Conservation (phyloP, 192 early-diverging fungal species). For the Backusella circina region DNA sequence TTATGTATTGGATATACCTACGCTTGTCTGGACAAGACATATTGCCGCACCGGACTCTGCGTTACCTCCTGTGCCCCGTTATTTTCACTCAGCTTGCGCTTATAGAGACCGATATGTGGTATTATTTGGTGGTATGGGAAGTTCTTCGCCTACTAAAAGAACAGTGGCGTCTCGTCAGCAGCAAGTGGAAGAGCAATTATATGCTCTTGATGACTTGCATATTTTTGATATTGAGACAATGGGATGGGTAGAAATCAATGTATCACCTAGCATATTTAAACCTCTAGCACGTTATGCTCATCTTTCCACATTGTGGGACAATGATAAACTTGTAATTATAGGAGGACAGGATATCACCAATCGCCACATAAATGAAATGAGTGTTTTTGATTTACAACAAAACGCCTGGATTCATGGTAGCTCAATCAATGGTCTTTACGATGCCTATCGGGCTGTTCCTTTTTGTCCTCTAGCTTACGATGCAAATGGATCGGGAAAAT, state of each 20-base stretch:
- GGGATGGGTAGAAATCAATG: constrained; percentile 54
- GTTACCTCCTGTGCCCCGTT: constrained; percentile 47
- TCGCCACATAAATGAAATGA: constrained; percentile 76
- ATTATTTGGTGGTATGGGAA: constrained; percentile 80
- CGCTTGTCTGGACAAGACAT: constrained; percentile 55
- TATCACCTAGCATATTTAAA: constrained; percentile 38
- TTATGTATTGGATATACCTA: constrained; percentile 59
- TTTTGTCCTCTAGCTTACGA: constrained; percentile 45
- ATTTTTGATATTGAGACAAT: constrained; percentile 64
- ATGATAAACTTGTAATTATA: constrained; percentile 57
- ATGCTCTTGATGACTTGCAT: constrained; percentile 65
- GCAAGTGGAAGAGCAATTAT: constrained; percentile 46
- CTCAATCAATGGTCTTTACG: constrained; percentile 68
- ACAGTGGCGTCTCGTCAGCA: background rate
- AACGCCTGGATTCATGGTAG: constrained; percentile 60
- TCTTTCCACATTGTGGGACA: constrained; percentile 60
- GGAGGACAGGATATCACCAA: constrained; percentile 77
- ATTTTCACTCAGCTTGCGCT: constrained; percentile 68
- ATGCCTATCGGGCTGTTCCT: constrained; percentile 73
- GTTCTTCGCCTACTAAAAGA: constrained; percentile 29
- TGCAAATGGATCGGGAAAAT: background rate
- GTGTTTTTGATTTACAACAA: constrained; percentile 65
- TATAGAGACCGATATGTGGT: constrained; percentile 62
- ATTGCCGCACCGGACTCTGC: constrained; percentile 32
- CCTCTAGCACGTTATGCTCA: constrained; percentile 78